These are phyloP conservation scores for Guillardia theta DNA, from an alignment of 78 protist species.

Conservation along the genomic window DNA sequence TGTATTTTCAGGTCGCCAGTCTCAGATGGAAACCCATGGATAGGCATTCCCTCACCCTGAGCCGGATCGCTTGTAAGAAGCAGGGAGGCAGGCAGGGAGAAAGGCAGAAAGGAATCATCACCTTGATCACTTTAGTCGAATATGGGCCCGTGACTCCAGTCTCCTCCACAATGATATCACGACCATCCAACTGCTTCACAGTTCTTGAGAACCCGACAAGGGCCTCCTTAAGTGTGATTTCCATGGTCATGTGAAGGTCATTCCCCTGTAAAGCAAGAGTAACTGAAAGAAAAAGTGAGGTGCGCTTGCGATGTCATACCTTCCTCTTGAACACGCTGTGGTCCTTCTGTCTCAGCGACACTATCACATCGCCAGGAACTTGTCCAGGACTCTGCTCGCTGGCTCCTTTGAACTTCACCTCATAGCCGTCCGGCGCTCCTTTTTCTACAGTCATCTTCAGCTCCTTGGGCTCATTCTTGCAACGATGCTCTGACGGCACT, in stretches of 20 bases:
- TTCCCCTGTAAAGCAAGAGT: no score
- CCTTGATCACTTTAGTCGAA: not conserved
- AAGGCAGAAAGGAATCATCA: not conserved
- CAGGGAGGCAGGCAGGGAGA: not conserved
- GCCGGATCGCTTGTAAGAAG: not conserved
- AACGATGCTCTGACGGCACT: not conserved
- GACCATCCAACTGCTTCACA: slow-evolving; percentile 23
- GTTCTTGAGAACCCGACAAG: not conserved
- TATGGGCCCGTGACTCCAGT: slow-evolving; percentile 28
- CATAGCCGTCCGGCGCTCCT: slow-evolving; percentile 23
- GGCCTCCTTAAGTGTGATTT: slow-evolving; percentile 10
- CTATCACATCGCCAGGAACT: slow-evolving; percentile 15
- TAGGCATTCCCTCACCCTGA: slow-evolving; percentile 27
- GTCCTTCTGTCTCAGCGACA: not conserved
- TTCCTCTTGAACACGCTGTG: not conserved
- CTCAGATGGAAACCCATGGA: slow-evolving; percentile 4
- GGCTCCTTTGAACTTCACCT: slow-evolving; percentile 33
- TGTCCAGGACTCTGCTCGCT: slow-evolving; percentile 38
- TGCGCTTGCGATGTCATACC: not conserved
- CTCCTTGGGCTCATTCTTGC: slow-evolving; percentile 11
- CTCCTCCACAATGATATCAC: not conserved
- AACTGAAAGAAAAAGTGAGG: no score
- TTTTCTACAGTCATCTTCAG: not conserved
- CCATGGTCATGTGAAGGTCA: slow-evolving; percentile 36
- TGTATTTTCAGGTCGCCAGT: not conserved